Base-by-base conservation (phyloP, 75 land plant genomes). In the Selaginella tamariscina region DNA sequence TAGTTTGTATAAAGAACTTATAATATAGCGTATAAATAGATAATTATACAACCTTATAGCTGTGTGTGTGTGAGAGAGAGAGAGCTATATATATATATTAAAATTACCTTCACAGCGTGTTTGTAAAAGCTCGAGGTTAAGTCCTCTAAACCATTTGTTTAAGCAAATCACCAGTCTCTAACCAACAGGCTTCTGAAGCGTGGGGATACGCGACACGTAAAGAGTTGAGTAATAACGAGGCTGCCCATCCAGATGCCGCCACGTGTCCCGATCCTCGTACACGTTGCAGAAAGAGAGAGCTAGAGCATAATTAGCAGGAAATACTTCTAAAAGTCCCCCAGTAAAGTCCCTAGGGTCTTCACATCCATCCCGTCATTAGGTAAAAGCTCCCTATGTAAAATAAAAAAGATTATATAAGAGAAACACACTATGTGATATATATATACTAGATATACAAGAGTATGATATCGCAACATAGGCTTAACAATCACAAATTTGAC, bases 111-210 rank as follows among this genome's bases (percentile, higher is more conserved):
- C n/a, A n/a, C n/a, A 39, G 49, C 49, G 15, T 39, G 5, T 15
- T 15, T 39, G 49, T 39, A 39, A 15, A 39, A 39, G 49, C 49
- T 39, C 49, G 5, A 5, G 49, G 11, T 5, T 5, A 5, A 39
- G 49, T 39, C 49, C 15, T 39, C 49, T 15, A 39, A 15, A 39
- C 49, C 49, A 39, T 15, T 15, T 39, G 49, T 39, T 39, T 5
- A 39, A 88, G 64, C n/a, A 84, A 65, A 21, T 44, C 67, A 23
- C 80, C 82, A 56, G 84, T 88, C 70, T 86, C 88, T 27, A 81
- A 54, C 95, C 94, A 93, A 29, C 63, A 28, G 21, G 27, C 27
- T 69, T 89, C 90, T 60, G 88, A 86, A 31, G 88, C 82, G 9
- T 75, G 71, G 5, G 97, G 89, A 55, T 74, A 72, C 18, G 88